A percentile compares a stretch with the other conserved stretches of the same genome.
phyloP scores from a whole-genome alignment of 331 rosid genomes.

The Phaseolus coccineus region DNA sequence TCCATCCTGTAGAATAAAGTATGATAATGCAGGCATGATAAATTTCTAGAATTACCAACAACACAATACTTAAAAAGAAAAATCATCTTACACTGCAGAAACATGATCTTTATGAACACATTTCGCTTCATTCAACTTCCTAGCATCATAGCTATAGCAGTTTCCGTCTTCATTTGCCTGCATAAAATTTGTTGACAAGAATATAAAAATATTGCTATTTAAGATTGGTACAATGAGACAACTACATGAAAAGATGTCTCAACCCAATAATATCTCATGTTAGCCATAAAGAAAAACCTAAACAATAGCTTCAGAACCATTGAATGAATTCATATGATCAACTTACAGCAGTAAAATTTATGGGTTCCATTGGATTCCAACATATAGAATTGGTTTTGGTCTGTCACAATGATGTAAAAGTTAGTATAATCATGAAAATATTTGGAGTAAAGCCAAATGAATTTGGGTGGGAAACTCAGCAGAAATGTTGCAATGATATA shows the following conservation, averaged over 20 bases:
- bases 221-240: not conserved
- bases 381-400: conserved; percentile 82
- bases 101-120: conserved; percentile 95
- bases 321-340: conserved; percentile 16
- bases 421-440: conserved; percentile 47
- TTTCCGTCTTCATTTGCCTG: conserved; percentile 96
- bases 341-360: conserved; percentile 96
- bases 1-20: conserved; percentile 72
- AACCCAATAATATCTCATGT: conserved; percentile 19
- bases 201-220: conserved; percentile 25
- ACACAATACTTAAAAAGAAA: conserved; percentile 9
- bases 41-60: conserved; percentile 25
- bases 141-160: conserved; percentile 85
- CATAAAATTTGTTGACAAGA: conserved; percentile 35
- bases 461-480: not conserved
- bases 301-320: conserved; percentile 15
- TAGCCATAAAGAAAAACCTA: conserved; percentile 4
- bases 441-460: not conserved
- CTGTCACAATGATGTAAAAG: conserved; percentile 58
- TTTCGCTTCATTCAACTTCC: conserved; percentile 80
- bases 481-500: not conserved
- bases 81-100: conserved; percentile 83
- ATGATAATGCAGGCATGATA: not conserved
- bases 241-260: conserved; percentile 20
- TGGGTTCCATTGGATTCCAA: conserved; percentile 99